Evolutionary conservation across 371 early-diverging fungal genomes (phyloP), one percentile per base, ranked within the genome.

Genomic region (Mortierella sp.): DNA sequence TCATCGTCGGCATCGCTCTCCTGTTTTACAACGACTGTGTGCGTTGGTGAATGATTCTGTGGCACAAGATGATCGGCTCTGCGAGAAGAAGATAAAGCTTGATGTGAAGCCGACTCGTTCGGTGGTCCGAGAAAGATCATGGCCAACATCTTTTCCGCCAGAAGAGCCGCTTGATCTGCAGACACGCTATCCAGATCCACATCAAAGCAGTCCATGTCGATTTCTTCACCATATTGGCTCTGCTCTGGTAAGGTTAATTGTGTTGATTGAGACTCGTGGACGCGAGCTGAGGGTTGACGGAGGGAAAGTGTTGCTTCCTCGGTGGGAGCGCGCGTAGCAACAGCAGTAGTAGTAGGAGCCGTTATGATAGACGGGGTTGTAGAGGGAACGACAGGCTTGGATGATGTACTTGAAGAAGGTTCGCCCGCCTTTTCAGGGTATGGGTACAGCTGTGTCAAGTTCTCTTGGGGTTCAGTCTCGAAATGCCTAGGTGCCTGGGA

Each of bases 371-470:
- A 38, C 7, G 68, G 14, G 0, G 38, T 16, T 38, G 68, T 29
- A 1, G 44, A 10, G 46, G 46, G n/a, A 29, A 8, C 32, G 72
- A 32, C 27, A 21, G 72, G 21, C n/a, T 63, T 29, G 35, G 16
- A 2, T 29, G 1, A 6, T 35, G 8, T 27, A 46, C 38, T 8
- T 35, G 63, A 27, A 44, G 72, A 65, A 0, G 75, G 65, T 18
- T 55, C 78, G 8, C 16, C 76, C 2, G 1, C 12, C 73, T 87
- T 87, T 58, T 87, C 87, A n/a, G 87, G 82, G 73, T 87, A 87
- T 6, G 87, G 87, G 27, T 75, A 87, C 2, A 82, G 56, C 55
- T 87, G 87, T 2, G 87, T 80, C 60, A 87, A 44, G 60, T 87
- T 82, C 2, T 79, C 76, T 24, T 71, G 51, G 2, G 87, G 78